These are phyloP conservation scores for Parietichytrium sp. DNA, from an alignment of 108 stramenopile genomes.

Conservation along the genomic window DNA sequence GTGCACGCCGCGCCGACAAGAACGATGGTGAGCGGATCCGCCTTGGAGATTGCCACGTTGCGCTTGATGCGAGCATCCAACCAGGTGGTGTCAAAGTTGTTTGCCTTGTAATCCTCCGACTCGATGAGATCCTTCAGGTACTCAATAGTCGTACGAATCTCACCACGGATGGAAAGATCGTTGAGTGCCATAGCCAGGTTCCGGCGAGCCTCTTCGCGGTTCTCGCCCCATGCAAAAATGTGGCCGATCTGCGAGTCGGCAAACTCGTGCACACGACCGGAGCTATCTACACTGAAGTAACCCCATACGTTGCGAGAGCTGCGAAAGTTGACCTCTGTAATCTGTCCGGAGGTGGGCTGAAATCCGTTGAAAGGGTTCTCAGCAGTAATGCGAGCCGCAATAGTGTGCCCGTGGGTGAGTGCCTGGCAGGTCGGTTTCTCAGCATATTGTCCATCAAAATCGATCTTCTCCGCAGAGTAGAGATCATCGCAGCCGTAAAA, in stretches of 20 bases:
- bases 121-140: slow-evolving; percentile 94
- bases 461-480: slow-evolving; percentile 71
- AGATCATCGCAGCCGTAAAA: slow-evolving; percentile 79
- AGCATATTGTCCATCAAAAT: slow-evolving; percentile 49
- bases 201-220: slow-evolving; percentile 88
- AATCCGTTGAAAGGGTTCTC: slow-evolving; percentile 98
- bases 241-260: slow-evolving; percentile 99
- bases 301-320: slow-evolving; percentile 98
- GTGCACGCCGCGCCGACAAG: slow-evolving; percentile 53
- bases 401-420: slow-evolving; percentile 75
- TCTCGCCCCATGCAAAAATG: slow-evolving; percentile 88
- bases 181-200: slow-evolving; percentile 95
- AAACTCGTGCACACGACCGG: slow-evolving; percentile 97
- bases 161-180: slow-evolving; percentile 94
- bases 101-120: slow-evolving; percentile 85
- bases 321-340: slow-evolving; percentile 95
- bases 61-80: slow-evolving; percentile 86
- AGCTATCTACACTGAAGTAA: slow-evolving; percentile 96
- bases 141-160: slow-evolving; percentile 96
- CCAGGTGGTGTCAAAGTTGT: slow-evolving; percentile 97
- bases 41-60: slow-evolving; percentile 57
- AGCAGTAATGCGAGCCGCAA: slow-evolving; percentile 97
- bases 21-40: slow-evolving; percentile 50
- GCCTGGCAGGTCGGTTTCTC: background rate
- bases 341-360: slow-evolving; percentile 92